Evolutionary conservation across 2,329 filamentous ascomycete genomes (phyloP), one percentile per base, ranked within the genome.

Genomic region (Basipetospora chlamydospora): DNA sequence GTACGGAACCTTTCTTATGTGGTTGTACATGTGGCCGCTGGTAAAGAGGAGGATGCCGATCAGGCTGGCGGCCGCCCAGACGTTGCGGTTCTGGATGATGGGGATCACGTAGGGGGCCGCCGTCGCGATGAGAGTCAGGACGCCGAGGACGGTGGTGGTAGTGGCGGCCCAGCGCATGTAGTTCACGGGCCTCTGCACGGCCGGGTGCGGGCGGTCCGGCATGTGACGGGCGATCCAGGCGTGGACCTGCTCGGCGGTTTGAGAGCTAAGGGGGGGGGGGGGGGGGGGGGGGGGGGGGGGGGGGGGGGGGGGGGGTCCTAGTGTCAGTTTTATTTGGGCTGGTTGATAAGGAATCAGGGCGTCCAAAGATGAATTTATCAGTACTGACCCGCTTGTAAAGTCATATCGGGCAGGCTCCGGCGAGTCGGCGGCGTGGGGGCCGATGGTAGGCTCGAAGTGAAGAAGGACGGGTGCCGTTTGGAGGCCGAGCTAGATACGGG

Each of bases 11-110:
- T 90, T 88, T 48, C 92, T 76, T 52, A 98, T 98, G 53, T 95
- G 87, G 59, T 96, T 98, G 70, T 92, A 98, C 92, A 98, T 98
- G 60, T 96, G 87, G 26, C 90, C 92, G 48, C 82, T 90, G 32
- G 81, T 95, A 61, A 96, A 98, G 40, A 95, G 67, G 28, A 98
- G 71, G 43, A 98, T 87, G 11, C 77, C 68, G 49, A 96, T 86
- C 46, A 98, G 64, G 57, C 82, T 93, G 49, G 92, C 59, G 16
- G 82, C 84, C 17, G 88, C 87, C 90, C 90, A 98, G 13, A 96
- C 61, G 50, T 93, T 96, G 47, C 88, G 80, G 64, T 80, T 95
- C 57, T 86, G 83, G 25, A 95, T 56, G 41, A 95, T 51, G 3
- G 88, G 88, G 9, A 88, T 53, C 10, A 95, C 51, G 49, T 87